phyloP scores from a whole-genome alignment of 2,329 filamentous ascomycete genomes.

The Fusarium chlamydosporum region DNA sequence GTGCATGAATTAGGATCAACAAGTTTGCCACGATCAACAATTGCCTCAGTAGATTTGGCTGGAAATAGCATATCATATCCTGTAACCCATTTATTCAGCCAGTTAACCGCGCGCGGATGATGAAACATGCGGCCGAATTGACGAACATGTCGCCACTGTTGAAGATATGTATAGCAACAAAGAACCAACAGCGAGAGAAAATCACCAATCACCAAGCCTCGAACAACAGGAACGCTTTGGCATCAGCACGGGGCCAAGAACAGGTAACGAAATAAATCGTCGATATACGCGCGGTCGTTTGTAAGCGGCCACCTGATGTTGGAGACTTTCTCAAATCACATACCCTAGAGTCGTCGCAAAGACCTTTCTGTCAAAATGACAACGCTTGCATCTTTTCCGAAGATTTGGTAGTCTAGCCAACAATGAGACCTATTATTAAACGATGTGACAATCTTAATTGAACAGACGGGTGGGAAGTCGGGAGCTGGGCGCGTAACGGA shows the following conservation, averaged over 20 bases:
- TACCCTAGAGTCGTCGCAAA: conserved; percentile 16
- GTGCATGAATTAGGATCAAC: background rate
- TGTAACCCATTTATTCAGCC: background rate
- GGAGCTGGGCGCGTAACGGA: background rate
- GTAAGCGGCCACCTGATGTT: conserved; percentile 7
- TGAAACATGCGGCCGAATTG: conserved; percentile 18
- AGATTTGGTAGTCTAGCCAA: conserved; percentile 18
- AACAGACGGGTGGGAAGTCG: too few species aligned
- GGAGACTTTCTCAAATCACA: background rate
- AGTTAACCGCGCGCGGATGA: conserved; percentile 25
- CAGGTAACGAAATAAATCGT: background rate
- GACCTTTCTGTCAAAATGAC: background rate
- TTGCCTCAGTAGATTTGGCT: background rate
- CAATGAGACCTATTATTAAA: conserved; percentile 18
- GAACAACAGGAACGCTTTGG: background rate
- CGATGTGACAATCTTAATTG: background rate
- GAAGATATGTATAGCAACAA: conserved; percentile 15
- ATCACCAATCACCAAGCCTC: conserved; percentile 23
- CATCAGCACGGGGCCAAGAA: conserved; percentile 13
- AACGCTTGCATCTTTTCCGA: conserved; percentile 28
- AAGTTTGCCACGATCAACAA: background rate
- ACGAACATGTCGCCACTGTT: conserved; percentile 5
- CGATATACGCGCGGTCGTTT: conserved; percentile 12
- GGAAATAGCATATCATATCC: background rate
- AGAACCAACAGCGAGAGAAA: background rate